Percentiles rank a stretch among this genome's conserved stretches.
phyloP scores from a whole-genome alignment of 1,284 basidiomycete species.

The Rhizoctonia solani region DNA sequence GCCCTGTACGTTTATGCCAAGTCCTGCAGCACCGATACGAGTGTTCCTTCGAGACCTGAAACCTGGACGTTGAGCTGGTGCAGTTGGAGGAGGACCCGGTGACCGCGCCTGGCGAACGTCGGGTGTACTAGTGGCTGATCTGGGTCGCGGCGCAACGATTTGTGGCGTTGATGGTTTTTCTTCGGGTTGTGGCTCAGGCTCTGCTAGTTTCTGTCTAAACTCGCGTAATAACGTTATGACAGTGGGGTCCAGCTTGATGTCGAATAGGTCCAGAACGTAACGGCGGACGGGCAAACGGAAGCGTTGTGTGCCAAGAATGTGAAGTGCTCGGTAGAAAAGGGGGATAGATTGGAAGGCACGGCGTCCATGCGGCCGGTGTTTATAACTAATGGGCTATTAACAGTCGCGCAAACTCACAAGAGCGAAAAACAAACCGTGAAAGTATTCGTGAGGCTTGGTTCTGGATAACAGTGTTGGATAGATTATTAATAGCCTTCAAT shows the following conservation, averaged over 20 bases:
- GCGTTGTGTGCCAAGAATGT: conserved; percentile 83
- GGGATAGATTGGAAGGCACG: conserved; percentile 73
- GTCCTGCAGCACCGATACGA: conserved; percentile 29
- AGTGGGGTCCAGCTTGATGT: conserved; percentile 69
- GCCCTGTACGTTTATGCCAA: conserved; percentile 22
- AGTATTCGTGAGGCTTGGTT: conserved; percentile 88
- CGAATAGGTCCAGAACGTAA: conserved; percentile 93
- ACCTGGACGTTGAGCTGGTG: conserved; percentile 14
- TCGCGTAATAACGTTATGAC: conserved; percentile 54
- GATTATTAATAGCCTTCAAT: conserved; percentile 86
- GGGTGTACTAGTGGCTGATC: neutral
- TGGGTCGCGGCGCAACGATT: conserved; percentile 29
- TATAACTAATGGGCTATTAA: conserved; percentile 44
- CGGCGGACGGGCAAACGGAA: conserved; percentile 89
- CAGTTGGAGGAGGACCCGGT: conserved; percentile 25
- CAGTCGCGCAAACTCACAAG: neutral
- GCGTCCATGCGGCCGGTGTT: conserved; percentile 74
- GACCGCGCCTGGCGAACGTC: conserved; percentile 28
- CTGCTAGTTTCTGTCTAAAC: conserved; percentile 14
- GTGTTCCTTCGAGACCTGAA: conserved; percentile 31
- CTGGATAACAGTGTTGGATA: conserved; percentile 95
- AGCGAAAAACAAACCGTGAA: conserved; percentile 61
- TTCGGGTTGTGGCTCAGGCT: conserved; percentile 1
- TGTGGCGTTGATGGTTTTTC: conserved; percentile 16
- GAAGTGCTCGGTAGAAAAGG: conserved; percentile 81